Evolutionary conservation across 352 stramenopile genomes (phyloP).

Genomic region (Pythium scleroteichum): DNA sequence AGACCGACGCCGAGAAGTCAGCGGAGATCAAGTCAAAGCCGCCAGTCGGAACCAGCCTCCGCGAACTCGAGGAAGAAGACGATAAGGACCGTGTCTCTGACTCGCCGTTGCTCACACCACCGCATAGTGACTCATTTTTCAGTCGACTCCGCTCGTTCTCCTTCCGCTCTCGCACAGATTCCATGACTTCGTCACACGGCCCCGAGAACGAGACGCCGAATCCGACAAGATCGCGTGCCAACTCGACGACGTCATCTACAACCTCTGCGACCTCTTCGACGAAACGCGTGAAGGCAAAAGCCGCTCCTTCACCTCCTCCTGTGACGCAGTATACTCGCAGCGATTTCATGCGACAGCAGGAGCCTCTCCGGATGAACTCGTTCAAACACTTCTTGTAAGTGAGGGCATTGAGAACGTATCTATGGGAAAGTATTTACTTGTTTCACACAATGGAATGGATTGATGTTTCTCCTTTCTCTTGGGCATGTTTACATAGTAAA

Average conservation of each 20-base stretch:
- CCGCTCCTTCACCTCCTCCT: not conserved
- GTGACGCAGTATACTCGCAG: constrained; percentile 14
- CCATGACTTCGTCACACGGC: constrained; percentile 9
- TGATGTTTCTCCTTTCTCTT: too few species aligned
- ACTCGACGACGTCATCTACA: constrained; percentile 13
- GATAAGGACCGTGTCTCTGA: constrained; percentile 7
- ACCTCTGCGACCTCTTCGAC: constrained; percentile 15
- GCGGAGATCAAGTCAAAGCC: not conserved
- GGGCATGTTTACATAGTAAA: not conserved
- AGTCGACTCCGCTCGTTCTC: constrained; percentile 19
- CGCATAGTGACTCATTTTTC: constrained; percentile 22
- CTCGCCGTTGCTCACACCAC: constrained; percentile 8
- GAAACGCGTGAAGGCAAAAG: constrained; percentile 17
- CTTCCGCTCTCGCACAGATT: constrained; percentile 18
- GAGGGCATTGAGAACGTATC: not conserved
- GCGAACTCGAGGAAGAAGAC: constrained; percentile 8
- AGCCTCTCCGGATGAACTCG: constrained; percentile 27
- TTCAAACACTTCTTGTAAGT: constrained; percentile 27
- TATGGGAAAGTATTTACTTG: constrained; percentile 11
- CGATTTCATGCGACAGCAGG: constrained; percentile 18
- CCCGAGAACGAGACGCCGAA: constrained; percentile 4
- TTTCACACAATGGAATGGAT: constrained; percentile 1
- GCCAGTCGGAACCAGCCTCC: not conserved
- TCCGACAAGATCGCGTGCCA: constrained; percentile 10
- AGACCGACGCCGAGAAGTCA: too few species aligned